Base-by-base conservation (phyloP, 2,329 filamentous ascomycete species). In the Pezicula rhizophila region DNA sequence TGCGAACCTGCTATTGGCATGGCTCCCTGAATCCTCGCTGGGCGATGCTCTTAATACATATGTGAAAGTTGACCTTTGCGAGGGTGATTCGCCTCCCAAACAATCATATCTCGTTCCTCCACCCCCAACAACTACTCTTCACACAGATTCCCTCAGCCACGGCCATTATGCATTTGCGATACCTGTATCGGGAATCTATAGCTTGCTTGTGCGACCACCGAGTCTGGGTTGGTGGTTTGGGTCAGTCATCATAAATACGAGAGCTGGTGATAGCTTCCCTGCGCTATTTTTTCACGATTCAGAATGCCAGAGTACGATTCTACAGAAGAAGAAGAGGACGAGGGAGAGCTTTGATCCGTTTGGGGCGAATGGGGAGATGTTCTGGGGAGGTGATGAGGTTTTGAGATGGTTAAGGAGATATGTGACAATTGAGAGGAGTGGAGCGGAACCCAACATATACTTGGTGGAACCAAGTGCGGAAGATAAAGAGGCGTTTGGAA, bases 211-310 rank as follows among this genome's bases (percentile, higher is more conserved):
- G 35, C 82, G 93, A 2, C 92, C 92, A 3, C 95, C 93, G 5
- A 96, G 89, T 65, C 70, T 96, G 7, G 95, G 93, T 14, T 99
- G 93, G 95, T 99, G 93, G 93, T 96, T 95, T 66, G 93, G 93
- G 31, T 96, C 90, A 54, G 70, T 99, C 25, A 85, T 99, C 49
- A 89, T 99, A 71, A 99, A 99, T 65, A 89, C 88, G 1, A 77
- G 87, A 11, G 83, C 86, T 1, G 95, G 95, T 3, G 91, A 97
- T 64, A 93, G 88, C 64, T 96, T 97, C 58, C 93, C 93, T 0
- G 90, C 93, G 0, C 73, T 99, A 1, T 99, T 99, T 71, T 99
- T 99, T 70, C 93, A 99, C 66, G 93, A 99, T 63, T 90, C 84
- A 54, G 93, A 99, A 71, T 99, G 93, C 62, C 87, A 96, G 68